phyloP scores from a whole-genome alignment of 306 rosid species.

The Pueraria montana region DNA sequence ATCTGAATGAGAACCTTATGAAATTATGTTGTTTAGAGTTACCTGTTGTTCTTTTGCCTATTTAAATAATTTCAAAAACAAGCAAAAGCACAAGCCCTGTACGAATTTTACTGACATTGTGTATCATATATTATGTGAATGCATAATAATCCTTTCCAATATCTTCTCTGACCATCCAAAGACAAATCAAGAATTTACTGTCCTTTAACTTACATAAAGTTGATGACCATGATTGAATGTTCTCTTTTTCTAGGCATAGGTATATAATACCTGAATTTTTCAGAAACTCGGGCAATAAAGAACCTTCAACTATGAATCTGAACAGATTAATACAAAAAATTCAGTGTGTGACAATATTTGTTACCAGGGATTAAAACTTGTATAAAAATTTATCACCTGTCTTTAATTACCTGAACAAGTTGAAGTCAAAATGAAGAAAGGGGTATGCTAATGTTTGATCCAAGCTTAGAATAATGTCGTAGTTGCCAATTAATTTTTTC shows the following conservation, averaged over 20 bases:
- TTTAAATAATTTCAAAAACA: too few relatives aligned
- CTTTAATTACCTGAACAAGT: background rate
- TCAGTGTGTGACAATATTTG: background rate
- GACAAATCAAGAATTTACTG: background rate
- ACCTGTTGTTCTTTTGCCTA: background rate
- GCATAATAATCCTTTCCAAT: background rate
- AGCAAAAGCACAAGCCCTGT: too few relatives aligned
- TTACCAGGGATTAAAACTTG: background rate
- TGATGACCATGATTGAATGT: background rate
- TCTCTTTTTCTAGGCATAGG: background rate
- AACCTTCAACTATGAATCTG: background rate
- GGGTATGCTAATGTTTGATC: background rate
- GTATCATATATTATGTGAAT: background rate
- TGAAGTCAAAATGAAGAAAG: background rate
- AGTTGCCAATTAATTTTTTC: background rate
- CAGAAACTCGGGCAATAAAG: background rate
- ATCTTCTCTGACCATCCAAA: background rate
- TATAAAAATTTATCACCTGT: background rate
- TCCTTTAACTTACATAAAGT: background rate
- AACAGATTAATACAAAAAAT: background rate
- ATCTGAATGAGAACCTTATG: constrained; percentile 16
- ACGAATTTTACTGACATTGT: background rate
- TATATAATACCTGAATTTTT: background rate
- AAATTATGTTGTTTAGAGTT: constrained; percentile 3
- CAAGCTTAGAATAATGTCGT: background rate